These are phyloP conservation scores for Huiozyma naganishii DNA, from an alignment of 805 yeast genomes.

Conservation along the genomic window DNA sequence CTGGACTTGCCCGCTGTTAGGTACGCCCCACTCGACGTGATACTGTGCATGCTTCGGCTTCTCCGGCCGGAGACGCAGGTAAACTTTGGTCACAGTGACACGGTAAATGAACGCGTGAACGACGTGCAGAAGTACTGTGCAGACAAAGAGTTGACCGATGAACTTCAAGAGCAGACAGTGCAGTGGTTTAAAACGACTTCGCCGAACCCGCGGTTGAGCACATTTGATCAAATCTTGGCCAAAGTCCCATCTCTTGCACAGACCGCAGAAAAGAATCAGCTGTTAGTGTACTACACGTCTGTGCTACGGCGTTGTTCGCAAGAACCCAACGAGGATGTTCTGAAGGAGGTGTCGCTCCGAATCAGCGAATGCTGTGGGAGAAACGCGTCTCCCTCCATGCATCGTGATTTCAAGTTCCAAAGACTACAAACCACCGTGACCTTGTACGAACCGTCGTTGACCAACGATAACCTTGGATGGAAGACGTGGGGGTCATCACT, in stretches of 20 bases:
- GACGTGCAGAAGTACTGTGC: conserved; percentile 19
- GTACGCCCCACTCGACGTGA: conserved; percentile 37
- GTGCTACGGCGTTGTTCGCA: conserved; percentile 26
- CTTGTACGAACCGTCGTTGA: conserved; percentile 73
- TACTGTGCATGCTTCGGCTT: conserved; percentile 36
- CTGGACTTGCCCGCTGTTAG: conserved; percentile 47
- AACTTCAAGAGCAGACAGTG: conserved; percentile 23
- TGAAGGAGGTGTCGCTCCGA: conserved; percentile 48
- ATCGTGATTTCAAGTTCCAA: conserved; percentile 45
- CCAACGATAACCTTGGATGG: conserved; percentile 78
- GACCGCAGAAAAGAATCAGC: conserved; percentile 40
- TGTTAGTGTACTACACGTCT: conserved; percentile 31
- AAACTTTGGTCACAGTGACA: conserved; percentile 34
- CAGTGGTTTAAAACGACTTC: conserved; percentile 36
- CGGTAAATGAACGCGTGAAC: background rate
- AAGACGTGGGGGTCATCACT: conserved; percentile 95
- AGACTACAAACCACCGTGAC: conserved; percentile 23
- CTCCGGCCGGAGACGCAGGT: conserved; percentile 39
- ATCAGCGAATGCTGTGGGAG: conserved; percentile 79
- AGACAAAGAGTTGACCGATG: conserved; percentile 26
- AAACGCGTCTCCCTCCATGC: conserved; percentile 65
- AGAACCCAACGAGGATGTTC: conserved; percentile 24
- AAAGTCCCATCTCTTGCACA: conserved; percentile 28
- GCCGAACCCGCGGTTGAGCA: conserved; percentile 19
- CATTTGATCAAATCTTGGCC: conserved; percentile 23